A percentile compares a stretch with the other conserved stretches of the same genome.
phyloP scores from a whole-genome alignment of 2,329 filamentous ascomycete genomes.

The Microcera coccophila region DNA sequence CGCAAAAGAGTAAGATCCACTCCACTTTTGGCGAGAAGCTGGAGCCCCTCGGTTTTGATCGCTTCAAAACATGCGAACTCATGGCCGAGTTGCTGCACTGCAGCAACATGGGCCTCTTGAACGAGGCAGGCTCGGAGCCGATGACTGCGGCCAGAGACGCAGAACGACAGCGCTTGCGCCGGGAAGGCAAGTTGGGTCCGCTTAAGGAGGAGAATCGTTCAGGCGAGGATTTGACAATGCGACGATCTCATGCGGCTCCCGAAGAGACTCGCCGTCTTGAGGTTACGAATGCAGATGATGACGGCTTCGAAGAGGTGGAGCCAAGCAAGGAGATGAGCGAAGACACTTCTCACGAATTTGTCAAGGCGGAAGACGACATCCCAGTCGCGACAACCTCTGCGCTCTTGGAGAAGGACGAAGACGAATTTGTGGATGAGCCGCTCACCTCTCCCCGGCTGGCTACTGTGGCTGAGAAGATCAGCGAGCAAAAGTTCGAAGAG shows the following conservation, averaged over 20 bases:
- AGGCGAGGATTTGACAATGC: conserved; percentile 60
- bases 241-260: conserved; percentile 44
- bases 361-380: conserved; percentile 56
- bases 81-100: conserved; percentile 98
- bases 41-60: conserved; percentile 91
- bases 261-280: conserved; percentile 69
- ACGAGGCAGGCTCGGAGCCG: conserved; percentile 85
- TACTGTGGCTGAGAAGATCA: conserved; percentile 55
- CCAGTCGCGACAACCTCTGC: conserved; percentile 25
- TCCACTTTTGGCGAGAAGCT: conserved; percentile 90
- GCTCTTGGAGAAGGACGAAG: conserved; percentile 53
- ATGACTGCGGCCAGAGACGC: conserved; percentile 75
- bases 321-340: conserved; percentile 67
- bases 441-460: conserved; percentile 64
- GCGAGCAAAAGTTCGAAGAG: conserved; percentile 51
- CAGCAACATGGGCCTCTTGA: conserved; percentile 96
- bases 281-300: conserved; percentile 77
- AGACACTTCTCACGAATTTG: conserved; percentile 65
- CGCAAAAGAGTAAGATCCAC: conserved; percentile 69
- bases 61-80: conserved; percentile 97
- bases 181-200: conserved; percentile 65
- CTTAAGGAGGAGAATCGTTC: conserved; percentile 37
- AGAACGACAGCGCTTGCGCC: conserved; percentile 75
- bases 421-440: conserved; percentile 75
- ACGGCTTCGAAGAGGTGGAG: conserved; percentile 88